phyloP scores from a whole-genome alignment of 2,329 filamentous ascomycete species.

The Tolypocladium tundrense region DNA sequence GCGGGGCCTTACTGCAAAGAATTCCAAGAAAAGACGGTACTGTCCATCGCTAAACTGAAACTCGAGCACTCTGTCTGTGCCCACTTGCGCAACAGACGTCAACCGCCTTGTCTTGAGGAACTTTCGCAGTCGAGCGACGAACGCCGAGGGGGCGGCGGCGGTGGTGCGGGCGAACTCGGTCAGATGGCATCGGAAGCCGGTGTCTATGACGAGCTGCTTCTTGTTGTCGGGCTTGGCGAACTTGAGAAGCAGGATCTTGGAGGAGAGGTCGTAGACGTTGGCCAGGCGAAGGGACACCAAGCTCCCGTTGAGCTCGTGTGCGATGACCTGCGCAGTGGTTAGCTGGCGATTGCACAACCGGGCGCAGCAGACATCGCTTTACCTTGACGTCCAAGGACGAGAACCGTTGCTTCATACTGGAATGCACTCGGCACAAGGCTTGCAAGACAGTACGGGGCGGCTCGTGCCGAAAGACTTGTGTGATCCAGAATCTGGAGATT shows the following conservation, averaged over 20 bases:
- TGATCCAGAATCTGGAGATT: background rate
- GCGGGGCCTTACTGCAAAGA: constrained; percentile 56
- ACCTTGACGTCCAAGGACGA: constrained; percentile 72
- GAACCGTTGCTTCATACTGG: constrained; percentile 66
- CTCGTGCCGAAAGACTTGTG: background rate
- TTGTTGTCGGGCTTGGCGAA: constrained; percentile 84
- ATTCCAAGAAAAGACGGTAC: constrained; percentile 83
- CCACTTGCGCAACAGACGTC: constrained; percentile 73
- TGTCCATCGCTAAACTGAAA: constrained; percentile 86
- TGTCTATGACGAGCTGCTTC: constrained; percentile 86
- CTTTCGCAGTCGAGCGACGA: constrained; percentile 79
- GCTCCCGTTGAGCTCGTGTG: constrained; percentile 75
- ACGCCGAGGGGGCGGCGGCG: constrained; percentile 71
- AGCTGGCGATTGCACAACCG: background rate
- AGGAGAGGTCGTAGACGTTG: constrained; percentile 94
- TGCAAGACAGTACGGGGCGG: background rate
- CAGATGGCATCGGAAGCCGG: constrained; percentile 89
- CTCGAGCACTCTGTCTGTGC: constrained; percentile 88
- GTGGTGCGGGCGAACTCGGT: constrained; percentile 85
- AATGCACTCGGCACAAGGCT: background rate
- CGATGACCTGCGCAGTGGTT: constrained; percentile 59
- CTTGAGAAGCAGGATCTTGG: constrained; percentile 90
- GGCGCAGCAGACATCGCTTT: constrained; percentile 1
- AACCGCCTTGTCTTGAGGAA: constrained; percentile 78
- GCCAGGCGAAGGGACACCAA: constrained; percentile 72